Evolutionary conservation across 768 basidiomycete genomes (phyloP).

Genomic region (Trametes gibbosa): DNA sequence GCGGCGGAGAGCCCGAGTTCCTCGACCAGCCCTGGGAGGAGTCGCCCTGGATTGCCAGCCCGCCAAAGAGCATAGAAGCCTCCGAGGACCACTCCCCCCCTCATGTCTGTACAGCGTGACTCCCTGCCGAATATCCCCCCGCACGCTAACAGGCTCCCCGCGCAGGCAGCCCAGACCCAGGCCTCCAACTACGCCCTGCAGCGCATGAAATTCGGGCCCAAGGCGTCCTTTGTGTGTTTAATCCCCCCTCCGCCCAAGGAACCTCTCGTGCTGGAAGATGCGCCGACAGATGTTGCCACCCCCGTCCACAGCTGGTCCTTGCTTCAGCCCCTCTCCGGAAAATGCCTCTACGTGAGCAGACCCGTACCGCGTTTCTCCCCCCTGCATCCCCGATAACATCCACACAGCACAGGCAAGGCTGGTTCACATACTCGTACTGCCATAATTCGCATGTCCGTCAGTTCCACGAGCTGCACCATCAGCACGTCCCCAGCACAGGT

Average conservation of each 20-base stretch:
- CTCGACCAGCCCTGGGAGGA: conserved; percentile 61
- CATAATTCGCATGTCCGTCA: conserved; percentile 95
- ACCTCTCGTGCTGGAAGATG: conserved; percentile 40
- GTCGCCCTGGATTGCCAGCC: conserved; percentile 36
- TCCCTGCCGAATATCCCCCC: not conserved
- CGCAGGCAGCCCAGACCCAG: conserved; percentile 22
- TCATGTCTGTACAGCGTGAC: conserved; percentile 32
- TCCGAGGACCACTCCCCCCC: conserved; percentile 35
- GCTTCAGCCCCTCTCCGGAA: conserved; percentile 73
- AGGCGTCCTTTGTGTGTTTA: conserved; percentile 72
- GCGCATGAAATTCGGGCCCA: conserved; percentile 69
- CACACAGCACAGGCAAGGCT: conserved; percentile 75
- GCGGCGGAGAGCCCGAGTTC: conserved; percentile 75
- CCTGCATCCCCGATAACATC: conserved; percentile 29
- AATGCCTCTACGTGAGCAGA: conserved; percentile 72
- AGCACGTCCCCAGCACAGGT: conserved; percentile 67
- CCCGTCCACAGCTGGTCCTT: conserved; percentile 81
- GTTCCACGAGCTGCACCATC: conserved; percentile 79
- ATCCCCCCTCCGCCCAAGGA: conserved; percentile 64
- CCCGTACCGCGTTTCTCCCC: conserved; percentile 36
- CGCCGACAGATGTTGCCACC: conserved; percentile 53
- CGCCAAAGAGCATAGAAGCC: conserved; percentile 60
- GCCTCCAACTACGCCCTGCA: conserved; percentile 54
- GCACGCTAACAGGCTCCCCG: conserved; percentile 14
- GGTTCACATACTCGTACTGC: conserved; percentile 98